Percentiles rank a stretch among this genome's conserved stretches.
Conservation (phyloP, 2,329 filamentous ascomycete species). For the Coleophoma crateriformis region DNA sequence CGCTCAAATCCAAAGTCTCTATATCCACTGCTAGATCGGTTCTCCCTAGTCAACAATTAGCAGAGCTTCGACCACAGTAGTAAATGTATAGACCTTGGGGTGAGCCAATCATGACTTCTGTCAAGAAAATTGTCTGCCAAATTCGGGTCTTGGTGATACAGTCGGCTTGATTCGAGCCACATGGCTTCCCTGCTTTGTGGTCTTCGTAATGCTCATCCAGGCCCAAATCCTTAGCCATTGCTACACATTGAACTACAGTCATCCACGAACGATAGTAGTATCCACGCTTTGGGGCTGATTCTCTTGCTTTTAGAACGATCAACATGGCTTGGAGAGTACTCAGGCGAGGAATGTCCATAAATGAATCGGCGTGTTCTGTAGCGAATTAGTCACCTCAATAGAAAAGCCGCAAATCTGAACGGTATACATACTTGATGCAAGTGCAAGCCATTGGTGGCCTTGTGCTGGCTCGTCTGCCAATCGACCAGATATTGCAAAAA, state of each 20-base stretch:
- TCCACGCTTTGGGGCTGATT: constrained; percentile 85
- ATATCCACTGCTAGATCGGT: constrained; percentile 71
- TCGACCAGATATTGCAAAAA: constrained; percentile 84
- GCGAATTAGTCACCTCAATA: constrained; percentile 21
- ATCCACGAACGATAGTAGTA: constrained; percentile 99
- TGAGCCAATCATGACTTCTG: constrained; percentile 88
- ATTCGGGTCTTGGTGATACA: constrained; percentile 81
- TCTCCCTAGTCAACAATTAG: constrained; percentile 47
- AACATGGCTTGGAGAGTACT: constrained; percentile 89
- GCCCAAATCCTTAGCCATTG: constrained; percentile 89
- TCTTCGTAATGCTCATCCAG: constrained; percentile 80
- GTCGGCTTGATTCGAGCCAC: constrained; percentile 64
- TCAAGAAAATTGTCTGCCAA: constrained; percentile 83
- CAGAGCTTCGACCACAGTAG: too few relatives aligned
- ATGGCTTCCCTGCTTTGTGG: constrained; percentile 67
- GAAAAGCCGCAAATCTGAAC: background rate
- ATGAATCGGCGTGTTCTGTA: constrained; percentile 81
- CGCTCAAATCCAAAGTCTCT: constrained; percentile 69
- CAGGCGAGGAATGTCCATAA: constrained; percentile 84
- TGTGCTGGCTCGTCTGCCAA: constrained; percentile 78
- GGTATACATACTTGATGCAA: constrained; percentile 67
- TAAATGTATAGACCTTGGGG: constrained; percentile 67
- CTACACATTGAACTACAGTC: constrained; percentile 83
- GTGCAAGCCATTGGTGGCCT: constrained; percentile 86
- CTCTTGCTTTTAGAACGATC: constrained; percentile 83